Evolutionary conservation across 148 eudicot species (phyloP).

Genomic region (Heliamphora exappendiculata): DNA sequence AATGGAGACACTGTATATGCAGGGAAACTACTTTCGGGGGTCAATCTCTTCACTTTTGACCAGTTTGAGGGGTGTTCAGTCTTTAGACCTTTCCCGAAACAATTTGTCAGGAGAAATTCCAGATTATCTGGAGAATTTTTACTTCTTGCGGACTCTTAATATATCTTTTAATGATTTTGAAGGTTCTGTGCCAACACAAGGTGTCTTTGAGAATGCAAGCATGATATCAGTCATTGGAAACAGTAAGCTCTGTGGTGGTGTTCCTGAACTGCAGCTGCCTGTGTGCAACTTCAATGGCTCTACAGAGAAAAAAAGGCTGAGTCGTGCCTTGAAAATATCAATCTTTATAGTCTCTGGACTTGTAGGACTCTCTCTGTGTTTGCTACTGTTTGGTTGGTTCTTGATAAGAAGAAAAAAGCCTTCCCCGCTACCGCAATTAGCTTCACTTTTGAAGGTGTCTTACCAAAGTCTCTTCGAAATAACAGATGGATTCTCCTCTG

Average conservation of each 20-base stretch:
- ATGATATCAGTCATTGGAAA: conserved; percentile 25
- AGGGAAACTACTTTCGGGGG: conserved; percentile 29
- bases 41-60: conserved; percentile 19
- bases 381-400: not conserved
- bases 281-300: conserved; percentile 5
- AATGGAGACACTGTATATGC: conserved; percentile 15
- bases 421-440: not conserved
- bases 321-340: not conserved
- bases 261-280: conserved; percentile 20
- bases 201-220: conserved; percentile 23
- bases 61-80: conserved; percentile 13
- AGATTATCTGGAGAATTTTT: conserved; percentile 8
- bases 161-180: conserved; percentile 31
- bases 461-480: conserved; percentile 5
- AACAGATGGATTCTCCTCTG: conserved; percentile 4
- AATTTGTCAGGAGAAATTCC: conserved; percentile 36
- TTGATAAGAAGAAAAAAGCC: not conserved
- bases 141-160: conserved; percentile 10
- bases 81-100: conserved; percentile 26
- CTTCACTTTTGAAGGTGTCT: conserved; percentile 5
- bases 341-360: not conserved
- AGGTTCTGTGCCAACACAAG: conserved; percentile 29
- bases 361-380: not conserved
- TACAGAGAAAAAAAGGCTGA: not conserved
- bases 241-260: conserved; percentile 32